Evolutionary conservation across 495 filamentous ascomycete genomes (phyloP).

Genomic region (Penicillium psychrofluorescens): DNA sequence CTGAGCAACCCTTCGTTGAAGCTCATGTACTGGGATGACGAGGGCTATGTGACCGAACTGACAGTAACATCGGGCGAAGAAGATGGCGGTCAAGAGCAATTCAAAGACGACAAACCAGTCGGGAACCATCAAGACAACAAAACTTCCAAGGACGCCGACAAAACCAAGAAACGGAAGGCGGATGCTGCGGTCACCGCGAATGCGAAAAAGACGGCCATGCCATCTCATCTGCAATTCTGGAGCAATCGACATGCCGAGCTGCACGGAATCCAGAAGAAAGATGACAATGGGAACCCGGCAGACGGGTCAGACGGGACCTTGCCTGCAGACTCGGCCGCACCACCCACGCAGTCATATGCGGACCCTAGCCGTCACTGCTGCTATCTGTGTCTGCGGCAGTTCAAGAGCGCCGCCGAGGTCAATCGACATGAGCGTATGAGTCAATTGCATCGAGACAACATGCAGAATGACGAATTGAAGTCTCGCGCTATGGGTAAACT

Average conservation of each 20-base stretch:
- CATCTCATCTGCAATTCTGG: conserved; percentile 80
- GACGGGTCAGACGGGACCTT: conserved; percentile 9
- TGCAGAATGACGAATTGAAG: conserved; percentile 53
- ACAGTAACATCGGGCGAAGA: conserved; percentile 48
- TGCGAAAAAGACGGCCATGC: conserved; percentile 45
- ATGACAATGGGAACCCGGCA: conserved; percentile 15
- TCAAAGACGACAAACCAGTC: conserved; percentile 22
- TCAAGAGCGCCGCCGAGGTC: conserved; percentile 61
- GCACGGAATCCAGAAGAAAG: conserved; percentile 47
- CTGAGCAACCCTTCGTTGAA: conserved; percentile 61
- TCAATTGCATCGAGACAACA: conserved; percentile 63
- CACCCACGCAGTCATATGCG: conserved; percentile 54
- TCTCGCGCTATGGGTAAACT: conserved; percentile 55
- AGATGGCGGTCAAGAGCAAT: conserved; percentile 11
- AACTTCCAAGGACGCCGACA: conserved; percentile 45
- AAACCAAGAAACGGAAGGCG: conserved; percentile 66
- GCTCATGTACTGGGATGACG: conserved; percentile 80
- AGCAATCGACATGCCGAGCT: conserved; percentile 79
- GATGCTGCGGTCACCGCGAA: conserved; percentile 33
- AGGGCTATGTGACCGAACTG: conserved; percentile 64
- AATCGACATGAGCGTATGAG: conserved; percentile 72
- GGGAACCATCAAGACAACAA: conserved; percentile 34
- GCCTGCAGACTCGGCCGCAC: conserved; percentile 10
- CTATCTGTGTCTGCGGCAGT: conserved; percentile 67
- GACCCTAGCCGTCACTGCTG: conserved; percentile 67